phyloP scores from a whole-genome alignment of 345 rosid genomes.

The Hirschfeldia incana region DNA sequence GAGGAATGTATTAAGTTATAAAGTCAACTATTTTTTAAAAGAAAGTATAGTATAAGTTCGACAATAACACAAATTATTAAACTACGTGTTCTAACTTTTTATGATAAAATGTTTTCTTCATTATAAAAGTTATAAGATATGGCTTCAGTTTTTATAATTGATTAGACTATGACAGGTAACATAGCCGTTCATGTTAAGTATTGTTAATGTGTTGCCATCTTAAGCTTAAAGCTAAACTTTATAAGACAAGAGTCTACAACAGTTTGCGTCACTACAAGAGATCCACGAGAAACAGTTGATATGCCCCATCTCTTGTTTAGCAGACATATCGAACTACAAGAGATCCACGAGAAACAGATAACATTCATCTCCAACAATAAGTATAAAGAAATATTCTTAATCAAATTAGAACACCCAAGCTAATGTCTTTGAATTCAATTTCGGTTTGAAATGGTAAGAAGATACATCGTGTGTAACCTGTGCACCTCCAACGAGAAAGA shows the following conservation, averaged over 20 bases:
- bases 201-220: neutral
- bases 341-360: neutral
- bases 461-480: slow-evolving; percentile 49
- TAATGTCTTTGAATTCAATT: neutral
- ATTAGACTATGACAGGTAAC: neutral
- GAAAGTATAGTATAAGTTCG: neutral
- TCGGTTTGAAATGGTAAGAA: neutral
- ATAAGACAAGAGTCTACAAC: neutral
- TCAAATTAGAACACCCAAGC: too few relatives aligned
- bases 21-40: neutral
- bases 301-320: neutral
- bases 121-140: neutral
- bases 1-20: neutral
- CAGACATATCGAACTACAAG: neutral
- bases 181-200: neutral
- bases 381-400: too few relatives aligned
- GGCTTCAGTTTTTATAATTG: neutral
- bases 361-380: neutral
- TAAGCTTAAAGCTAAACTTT: neutral
- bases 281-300: neutral
- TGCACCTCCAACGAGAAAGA: slow-evolving; percentile 86
- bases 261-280: neutral
- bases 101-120: neutral
- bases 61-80: neutral
- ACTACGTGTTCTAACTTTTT: neutral